phyloP scores from a whole-genome alignment of 306 rosid species.

The Begonia loranthoides region DNA sequence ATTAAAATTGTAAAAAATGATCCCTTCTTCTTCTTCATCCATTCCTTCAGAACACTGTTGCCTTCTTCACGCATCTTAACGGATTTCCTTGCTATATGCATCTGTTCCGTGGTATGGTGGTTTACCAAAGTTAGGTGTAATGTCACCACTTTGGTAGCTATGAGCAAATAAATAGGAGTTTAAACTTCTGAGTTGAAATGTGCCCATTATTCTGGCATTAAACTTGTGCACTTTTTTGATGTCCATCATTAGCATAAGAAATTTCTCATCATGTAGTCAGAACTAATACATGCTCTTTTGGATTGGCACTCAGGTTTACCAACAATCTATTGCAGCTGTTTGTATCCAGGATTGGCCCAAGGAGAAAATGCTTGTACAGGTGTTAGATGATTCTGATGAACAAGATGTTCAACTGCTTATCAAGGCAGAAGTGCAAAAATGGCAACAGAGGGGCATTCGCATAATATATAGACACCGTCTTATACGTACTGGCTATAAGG shows the following conservation, averaged over 20 bases:
- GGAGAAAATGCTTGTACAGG: constrained; percentile 88
- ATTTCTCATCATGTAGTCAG: neutral
- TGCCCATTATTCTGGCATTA: too few species aligned
- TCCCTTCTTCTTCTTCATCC: neutral
- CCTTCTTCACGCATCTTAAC: neutral
- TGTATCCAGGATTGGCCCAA: constrained; percentile 93
- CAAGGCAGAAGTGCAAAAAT: constrained; percentile 92
- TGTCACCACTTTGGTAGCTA: neutral
- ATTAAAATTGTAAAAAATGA: too few species aligned
- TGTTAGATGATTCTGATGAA: constrained; percentile 96
- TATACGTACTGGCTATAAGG: constrained; percentile 90
- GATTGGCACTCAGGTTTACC: constrained; percentile 62
- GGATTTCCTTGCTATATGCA: neutral
- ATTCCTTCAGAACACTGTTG: neutral
- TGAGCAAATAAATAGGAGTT: neutral
- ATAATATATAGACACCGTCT: constrained; percentile 85
- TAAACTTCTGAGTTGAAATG: neutral
- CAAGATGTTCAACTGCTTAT: constrained; percentile 66
- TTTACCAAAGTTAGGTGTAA: neutral
- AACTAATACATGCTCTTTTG: constrained; percentile 11
- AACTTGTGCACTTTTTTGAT: too few species aligned
- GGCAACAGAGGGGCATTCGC: constrained; percentile 87
- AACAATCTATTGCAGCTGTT: constrained; percentile 90
- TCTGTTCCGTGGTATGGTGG: neutral
- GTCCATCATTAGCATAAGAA: too few species aligned